phyloP scores from a whole-genome alignment of 139 green algal genomes.

The Mychonastes homosphaera region DNA sequence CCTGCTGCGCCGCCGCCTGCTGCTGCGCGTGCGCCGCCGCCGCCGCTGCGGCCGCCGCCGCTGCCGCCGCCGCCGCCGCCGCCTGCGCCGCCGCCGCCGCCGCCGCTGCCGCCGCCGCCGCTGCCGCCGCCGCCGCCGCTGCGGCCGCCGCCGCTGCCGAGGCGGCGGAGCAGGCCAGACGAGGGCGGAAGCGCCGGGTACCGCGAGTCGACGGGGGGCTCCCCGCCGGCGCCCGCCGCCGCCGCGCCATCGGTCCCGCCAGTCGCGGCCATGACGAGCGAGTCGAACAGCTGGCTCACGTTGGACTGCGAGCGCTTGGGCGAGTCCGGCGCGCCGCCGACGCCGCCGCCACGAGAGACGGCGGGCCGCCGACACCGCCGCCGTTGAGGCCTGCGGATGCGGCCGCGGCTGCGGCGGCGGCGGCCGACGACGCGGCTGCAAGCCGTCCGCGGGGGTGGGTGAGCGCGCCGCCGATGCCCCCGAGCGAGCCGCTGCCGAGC shows the following conservation, averaged over 20 bases:
- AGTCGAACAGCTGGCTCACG: constrained; percentile 62
- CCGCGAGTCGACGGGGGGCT: constrained; percentile 38
- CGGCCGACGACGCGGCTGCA: constrained; percentile 2
- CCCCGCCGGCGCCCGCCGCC: constrained; percentile 17
- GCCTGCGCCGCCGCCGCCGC: constrained; percentile 1
- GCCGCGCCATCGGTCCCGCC: constrained; percentile 26
- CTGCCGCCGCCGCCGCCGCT: neutral
- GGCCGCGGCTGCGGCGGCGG: constrained; percentile 12
- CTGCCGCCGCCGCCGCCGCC: neutral
- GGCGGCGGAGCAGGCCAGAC: too few relatives aligned
- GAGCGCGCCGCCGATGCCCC: neutral
- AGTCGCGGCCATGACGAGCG: constrained; percentile 68
- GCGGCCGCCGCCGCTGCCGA: neutral
- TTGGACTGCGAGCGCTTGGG: constrained; percentile 25
- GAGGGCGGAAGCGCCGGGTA: too few relatives aligned
- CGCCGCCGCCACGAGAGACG: neutral
- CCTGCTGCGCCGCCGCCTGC: neutral
- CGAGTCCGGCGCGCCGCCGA: constrained; percentile 12
- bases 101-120: neutral
- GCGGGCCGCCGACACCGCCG: too few relatives aligned
- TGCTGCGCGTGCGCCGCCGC: neutral
- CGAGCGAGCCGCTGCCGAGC: neutral
- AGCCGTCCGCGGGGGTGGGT: neutral
- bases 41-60: neutral
- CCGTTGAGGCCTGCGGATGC: constrained; percentile 4